A percentile compares a stretch with the other conserved stretches of the same genome.
These are phyloP conservation scores for Wickerhamiella slavikovae DNA, from an alignment of 805 yeast genomes.

Conservation along the genomic window DNA sequence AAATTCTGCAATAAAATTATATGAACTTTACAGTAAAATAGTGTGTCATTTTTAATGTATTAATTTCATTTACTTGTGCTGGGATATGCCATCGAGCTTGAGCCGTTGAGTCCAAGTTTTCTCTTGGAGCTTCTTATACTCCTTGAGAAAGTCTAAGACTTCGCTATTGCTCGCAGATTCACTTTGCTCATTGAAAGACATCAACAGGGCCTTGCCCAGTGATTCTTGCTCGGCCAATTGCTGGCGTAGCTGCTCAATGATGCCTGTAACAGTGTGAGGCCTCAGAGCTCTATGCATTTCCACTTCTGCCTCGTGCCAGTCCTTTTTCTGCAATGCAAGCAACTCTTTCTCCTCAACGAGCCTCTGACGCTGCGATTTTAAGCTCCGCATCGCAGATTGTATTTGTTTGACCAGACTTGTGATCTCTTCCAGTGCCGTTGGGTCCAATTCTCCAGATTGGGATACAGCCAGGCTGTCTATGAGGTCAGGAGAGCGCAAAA, in stretches of 20 bases:
- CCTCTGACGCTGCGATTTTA: too few species aligned
- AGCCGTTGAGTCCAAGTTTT: not conserved
- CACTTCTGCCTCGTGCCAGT: conserved; percentile 6
- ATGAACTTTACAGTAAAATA: conserved; percentile 20
- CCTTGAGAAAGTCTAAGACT: conserved; percentile 20
- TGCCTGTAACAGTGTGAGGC: conserved; percentile 21
- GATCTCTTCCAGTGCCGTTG: too few species aligned
- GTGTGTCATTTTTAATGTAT: not conserved
- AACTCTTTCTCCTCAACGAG: conserved; percentile 13
- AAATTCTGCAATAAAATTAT: conserved; percentile 10
- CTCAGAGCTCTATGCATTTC: conserved; percentile 18
- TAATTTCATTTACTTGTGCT: not conserved
- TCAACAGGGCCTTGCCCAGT: conserved; percentile 2
- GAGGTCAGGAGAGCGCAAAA: too few species aligned
- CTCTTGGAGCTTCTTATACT: conserved; percentile 24
- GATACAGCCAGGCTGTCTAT: too few species aligned
- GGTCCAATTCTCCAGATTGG: too few species aligned
- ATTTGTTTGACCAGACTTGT: too few species aligned
- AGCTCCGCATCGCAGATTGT: too few species aligned
- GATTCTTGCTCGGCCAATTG: conserved; percentile 18
- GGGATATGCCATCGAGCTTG: not conserved
- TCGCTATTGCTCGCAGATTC: conserved; percentile 11
- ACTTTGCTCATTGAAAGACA: conserved; percentile 3
- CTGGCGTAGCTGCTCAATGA: conserved; percentile 16
- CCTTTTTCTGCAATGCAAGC: too few species aligned